Evolutionary conservation across 1,284 basidiomycete species (phyloP), one percentile per base, ranked within the genome.

Genomic region (Heterobasidion parviporum): DNA sequence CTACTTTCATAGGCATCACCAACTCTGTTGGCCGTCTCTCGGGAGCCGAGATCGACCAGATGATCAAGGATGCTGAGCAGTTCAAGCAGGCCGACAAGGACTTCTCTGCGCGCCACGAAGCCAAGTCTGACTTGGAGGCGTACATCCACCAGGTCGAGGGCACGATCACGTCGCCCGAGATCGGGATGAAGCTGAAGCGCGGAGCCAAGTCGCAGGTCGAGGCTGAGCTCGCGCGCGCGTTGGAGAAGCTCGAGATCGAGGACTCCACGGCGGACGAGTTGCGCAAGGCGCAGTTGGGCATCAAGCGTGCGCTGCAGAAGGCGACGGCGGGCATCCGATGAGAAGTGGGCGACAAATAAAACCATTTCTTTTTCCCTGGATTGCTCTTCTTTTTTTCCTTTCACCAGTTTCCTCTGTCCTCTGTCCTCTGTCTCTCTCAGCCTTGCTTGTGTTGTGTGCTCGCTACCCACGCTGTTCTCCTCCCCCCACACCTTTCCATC

Each of bases 1-100:
- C 58, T 51, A 59, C 54, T 18, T 52, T 45, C n/a, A 56, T 58
- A 89, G 85, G 85, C 75, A 92, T 94, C 72, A 92, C 90, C 72
- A 94, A 94, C 83, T 96, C 94, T 57, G 94, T 96, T 68, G 94
- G 94, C 63, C 93, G 94, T 76, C 83, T 98, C 64, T 96, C 94
- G 48, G 83, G 87, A 52, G 89, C 85, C 62, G 94, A 98, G 82
- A 98, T 97, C 63, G 92, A 94, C 67, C 91, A 95, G 75, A 98
- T 98, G 95, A 94, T 97, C 81, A 93, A 94, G 79, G 93, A 97
- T 69, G 94, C 94, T 58, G 94, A 97, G 74, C 88, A 92, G 72
- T 97, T 85, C 86, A 94, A 94, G 81, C 85, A 87, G 71, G 92
- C 92, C 56, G 95, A 98, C 85, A 94, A 92, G 78, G 94, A 97